phyloP scores from a whole-genome alignment of 2,329 filamentous ascomycete species.

The Ophioceras dolichostomum region DNA sequence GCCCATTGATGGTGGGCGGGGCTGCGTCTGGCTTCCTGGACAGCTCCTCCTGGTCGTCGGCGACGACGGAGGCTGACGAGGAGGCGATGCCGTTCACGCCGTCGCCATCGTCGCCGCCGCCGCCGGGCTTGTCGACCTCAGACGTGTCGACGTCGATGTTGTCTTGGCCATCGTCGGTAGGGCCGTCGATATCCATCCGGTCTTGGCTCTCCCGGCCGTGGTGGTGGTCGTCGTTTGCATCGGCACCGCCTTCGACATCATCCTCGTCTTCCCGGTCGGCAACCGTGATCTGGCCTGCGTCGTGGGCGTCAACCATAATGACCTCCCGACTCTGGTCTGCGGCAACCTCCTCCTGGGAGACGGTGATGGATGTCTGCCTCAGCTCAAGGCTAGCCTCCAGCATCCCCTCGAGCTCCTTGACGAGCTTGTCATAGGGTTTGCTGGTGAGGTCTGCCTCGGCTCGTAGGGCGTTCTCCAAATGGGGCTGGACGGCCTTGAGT shows the following conservation, averaged over 20 bases:
- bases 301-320: slow-evolving; percentile 37
- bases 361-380: slow-evolving; percentile 26
- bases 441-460: slow-evolving; percentile 74
- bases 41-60: slow-evolving; percentile 13
- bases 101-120: slow-evolving; percentile 5
- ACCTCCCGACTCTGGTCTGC: slow-evolving; percentile 29
- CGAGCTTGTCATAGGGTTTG: slow-evolving; percentile 55
- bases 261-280: slow-evolving; percentile 12
- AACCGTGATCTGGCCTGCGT: slow-evolving; percentile 34
- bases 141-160: slow-evolving; percentile 36
- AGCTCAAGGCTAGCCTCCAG: slow-evolving; percentile 55
- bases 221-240: slow-evolving; percentile 19
- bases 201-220: too few relatives aligned
- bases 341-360: slow-evolving; percentile 21
- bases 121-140: slow-evolving; percentile 3
- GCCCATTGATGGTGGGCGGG: slow-evolving; percentile 14
- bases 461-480: slow-evolving; percentile 61
- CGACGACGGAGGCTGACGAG: slow-evolving; percentile 15
- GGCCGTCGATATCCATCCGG: slow-evolving; percentile 12
- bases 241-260: slow-evolving; percentile 12
- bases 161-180: slow-evolving; percentile 8
- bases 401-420: slow-evolving; percentile 62
- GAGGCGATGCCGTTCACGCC: slow-evolving; percentile 16
- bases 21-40: slow-evolving; percentile 13
- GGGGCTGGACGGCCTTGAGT: slow-evolving; percentile 67